phyloP scores from a whole-genome alignment of 495 filamentous ascomycete genomes.

The Neurospora discreta region DNA sequence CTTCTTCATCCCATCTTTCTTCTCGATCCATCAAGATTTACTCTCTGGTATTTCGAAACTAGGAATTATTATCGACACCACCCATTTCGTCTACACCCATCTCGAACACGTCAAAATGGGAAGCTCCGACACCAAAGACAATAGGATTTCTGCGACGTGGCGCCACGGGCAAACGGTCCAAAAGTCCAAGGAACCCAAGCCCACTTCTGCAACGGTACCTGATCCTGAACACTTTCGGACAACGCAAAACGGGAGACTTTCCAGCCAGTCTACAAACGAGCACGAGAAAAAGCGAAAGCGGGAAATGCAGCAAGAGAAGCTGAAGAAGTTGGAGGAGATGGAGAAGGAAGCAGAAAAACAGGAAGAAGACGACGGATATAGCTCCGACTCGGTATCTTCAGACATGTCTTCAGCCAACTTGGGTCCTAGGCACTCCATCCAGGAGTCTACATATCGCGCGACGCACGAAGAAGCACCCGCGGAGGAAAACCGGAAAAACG shows the following conservation, averaged over 20 bases:
- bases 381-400: no score
- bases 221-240: no score
- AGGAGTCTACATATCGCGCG: no score
- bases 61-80: neutral
- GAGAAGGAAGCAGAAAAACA: no score
- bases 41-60: neutral
- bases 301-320: no score
- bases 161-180: neutral
- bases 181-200: neutral
- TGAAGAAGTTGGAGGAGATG: no score
- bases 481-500: neutral
- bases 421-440: neutral
- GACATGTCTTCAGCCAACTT: no score
- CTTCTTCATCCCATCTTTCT: neutral
- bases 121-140: neutral
- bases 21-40: neutral
- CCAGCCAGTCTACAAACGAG: no score
- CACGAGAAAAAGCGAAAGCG: no score
- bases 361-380: no score
- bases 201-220: neutral
- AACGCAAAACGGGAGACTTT: no score
- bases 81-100: neutral
- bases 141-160: neutral
- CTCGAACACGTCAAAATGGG: neutral
- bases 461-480: neutral